These are phyloP conservation scores for Termitomyces sp. DNA, from an alignment of 768 basidiomycete species.

Conservation along the genomic window DNA sequence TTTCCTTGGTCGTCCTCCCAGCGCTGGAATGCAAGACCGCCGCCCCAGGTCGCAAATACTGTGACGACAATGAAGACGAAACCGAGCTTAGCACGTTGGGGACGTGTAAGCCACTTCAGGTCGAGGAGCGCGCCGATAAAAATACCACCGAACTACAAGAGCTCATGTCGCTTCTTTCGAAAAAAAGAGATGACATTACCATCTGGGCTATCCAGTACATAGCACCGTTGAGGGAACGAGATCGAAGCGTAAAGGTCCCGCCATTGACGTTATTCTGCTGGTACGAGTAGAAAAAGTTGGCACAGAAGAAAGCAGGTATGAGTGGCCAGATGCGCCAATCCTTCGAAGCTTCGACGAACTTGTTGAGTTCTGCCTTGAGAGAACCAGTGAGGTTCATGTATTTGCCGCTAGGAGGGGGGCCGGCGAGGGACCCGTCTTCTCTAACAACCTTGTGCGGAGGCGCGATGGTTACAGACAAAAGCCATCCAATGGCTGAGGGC, in stretches of 20 bases:
- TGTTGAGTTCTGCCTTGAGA: slow-evolving; percentile 15
- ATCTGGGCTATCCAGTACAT: slow-evolving; percentile 28
- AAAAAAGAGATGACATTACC: slow-evolving; percentile 9
- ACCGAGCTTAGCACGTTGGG: slow-evolving; percentile 20
- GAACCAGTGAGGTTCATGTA: slow-evolving; percentile 12
- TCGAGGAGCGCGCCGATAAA: slow-evolving; percentile 21
- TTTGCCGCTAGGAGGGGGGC: slow-evolving; percentile 15
- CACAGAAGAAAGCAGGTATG: slow-evolving; percentile 25
- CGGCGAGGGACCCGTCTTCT: slow-evolving; percentile 20
- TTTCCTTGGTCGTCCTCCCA: slow-evolving; percentile 20
- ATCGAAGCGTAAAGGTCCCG: slow-evolving; percentile 21
- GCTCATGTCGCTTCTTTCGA: neutral
- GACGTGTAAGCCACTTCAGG: slow-evolving; percentile 22
- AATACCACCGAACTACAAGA: slow-evolving; percentile 19
- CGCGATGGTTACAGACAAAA: slow-evolving; percentile 17
- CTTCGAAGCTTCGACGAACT: slow-evolving; percentile 16
- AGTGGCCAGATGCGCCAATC: slow-evolving; percentile 24
- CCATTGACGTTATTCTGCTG: slow-evolving; percentile 25
- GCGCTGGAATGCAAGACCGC: slow-evolving; percentile 23
- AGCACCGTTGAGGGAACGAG: slow-evolving; percentile 24
- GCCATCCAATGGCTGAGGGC: slow-evolving; percentile 19
- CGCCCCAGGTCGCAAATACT: slow-evolving; percentile 24
- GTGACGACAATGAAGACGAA: slow-evolving; percentile 21
- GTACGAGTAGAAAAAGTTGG: slow-evolving; percentile 28
- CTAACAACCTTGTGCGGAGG: slow-evolving; percentile 23